Evolutionary conservation across 169 alveolate species (phyloP).

Genomic region (Eimeria falciformis): DNA sequence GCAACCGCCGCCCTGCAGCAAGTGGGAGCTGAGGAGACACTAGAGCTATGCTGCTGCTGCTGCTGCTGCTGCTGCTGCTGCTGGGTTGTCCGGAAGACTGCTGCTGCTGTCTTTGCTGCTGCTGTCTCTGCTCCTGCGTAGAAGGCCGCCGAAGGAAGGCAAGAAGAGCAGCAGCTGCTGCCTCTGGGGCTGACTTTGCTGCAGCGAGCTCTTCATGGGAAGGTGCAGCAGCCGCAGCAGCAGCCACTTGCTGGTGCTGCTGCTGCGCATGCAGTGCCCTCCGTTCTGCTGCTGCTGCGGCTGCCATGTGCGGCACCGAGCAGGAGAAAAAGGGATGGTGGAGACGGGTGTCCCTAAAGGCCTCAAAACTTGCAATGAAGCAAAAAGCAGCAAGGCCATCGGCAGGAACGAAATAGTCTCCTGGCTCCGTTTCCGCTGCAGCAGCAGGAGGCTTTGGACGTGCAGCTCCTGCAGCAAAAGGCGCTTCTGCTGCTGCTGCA

Average conservation of each 20-base stretch:
- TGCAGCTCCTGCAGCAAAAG: conserved; percentile 6
- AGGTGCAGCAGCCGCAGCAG: background rate
- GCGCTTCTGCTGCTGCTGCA: conserved; percentile 9
- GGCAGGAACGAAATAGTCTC: background rate
- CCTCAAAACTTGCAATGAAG: background rate
- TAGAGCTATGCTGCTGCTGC: background rate
- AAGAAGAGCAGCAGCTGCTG: conserved; percentile 36
- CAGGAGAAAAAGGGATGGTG: conserved; percentile 16
- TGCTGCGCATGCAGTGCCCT: conserved; percentile 18
- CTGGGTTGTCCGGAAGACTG: background rate
- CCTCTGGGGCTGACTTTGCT: background rate
- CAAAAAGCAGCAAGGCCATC: conserved; percentile 47
- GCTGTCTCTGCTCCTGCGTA: conserved; percentile 13
- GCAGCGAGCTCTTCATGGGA: conserved; percentile 3
- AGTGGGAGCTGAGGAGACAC: background rate
- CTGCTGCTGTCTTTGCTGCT: conserved; percentile 4
- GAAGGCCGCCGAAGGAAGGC: background rate
- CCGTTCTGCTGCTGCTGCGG: conserved; percentile 25
- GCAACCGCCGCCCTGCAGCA: background rate
- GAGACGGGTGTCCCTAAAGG: background rate
- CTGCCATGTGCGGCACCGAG: background rate
- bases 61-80: conserved; percentile 50
- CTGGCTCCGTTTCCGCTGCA: background rate
- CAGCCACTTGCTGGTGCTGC: conserved; percentile 25
- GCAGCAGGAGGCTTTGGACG: conserved; percentile 13